Evolutionary conservation across 1,284 basidiomycete species (phyloP).

Genomic region (Schizopora paradoxa): DNA sequence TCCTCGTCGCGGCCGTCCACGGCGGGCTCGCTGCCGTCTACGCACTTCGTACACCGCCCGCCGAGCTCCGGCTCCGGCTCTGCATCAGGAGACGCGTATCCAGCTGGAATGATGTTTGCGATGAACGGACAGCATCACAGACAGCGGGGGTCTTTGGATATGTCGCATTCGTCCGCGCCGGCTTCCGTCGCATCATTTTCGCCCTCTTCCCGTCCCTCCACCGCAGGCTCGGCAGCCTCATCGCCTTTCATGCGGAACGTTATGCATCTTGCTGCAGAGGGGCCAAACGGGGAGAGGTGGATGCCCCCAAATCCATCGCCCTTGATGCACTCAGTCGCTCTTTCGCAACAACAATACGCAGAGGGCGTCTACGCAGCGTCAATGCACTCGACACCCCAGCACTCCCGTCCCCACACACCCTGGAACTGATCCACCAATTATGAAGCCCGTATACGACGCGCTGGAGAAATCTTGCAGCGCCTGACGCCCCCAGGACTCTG

Average conservation of each 20-base stretch:
- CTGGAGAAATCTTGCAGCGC: too few relatives aligned
- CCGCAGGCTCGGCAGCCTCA: slow-evolving; percentile 8
- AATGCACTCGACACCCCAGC: slow-evolving; percentile 9
- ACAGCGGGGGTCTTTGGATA: background rate
- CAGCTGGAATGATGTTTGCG: background rate
- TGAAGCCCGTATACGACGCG: too few relatives aligned
- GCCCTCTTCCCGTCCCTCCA: slow-evolving; percentile 10
- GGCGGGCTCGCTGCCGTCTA: slow-evolving; percentile 4
- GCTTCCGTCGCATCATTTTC: slow-evolving; percentile 8
- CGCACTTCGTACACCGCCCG: slow-evolving; percentile 5
- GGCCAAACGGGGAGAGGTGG: slow-evolving; percentile 5
- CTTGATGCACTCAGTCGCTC: slow-evolving; percentile 7
- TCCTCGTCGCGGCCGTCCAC: slow-evolving; percentile 15
- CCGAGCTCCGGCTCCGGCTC: slow-evolving; percentile 8
- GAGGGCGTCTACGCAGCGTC: slow-evolving; percentile 6
- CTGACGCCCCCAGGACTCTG: too few relatives aligned
- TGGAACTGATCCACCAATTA: too few relatives aligned
- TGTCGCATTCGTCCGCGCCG: slow-evolving; percentile 3
- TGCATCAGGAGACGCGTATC: background rate
- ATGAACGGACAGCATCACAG: background rate
- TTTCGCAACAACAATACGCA: slow-evolving; percentile 7
- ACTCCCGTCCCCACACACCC: slow-evolving; percentile 10
- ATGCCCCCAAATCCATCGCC: slow-evolving; percentile 9
- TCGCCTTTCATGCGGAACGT: slow-evolving; percentile 14
- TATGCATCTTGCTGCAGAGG: background rate